Base-by-base conservation (phyloP, 208 protist genomes). In the Crithidia brevicula region DNA sequence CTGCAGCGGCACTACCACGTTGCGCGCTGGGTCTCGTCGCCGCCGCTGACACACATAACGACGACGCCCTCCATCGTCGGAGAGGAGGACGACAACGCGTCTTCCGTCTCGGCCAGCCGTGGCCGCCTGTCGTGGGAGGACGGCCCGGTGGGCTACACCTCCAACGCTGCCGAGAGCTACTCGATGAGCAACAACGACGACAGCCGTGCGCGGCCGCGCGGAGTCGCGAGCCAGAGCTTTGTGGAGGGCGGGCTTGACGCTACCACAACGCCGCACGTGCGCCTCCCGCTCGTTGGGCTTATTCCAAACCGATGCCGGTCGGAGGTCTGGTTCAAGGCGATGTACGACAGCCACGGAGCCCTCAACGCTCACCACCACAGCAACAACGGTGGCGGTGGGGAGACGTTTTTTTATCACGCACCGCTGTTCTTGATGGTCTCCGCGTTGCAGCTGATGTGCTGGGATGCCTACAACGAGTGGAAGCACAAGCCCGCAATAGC, bases 361-460 rank as follows among this genome's bases (percentile, higher is more conserved):
- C 4, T 65, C 11, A 33, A 68, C 33, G 5, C 23, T 16, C 45
- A 52, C 30, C 54, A 42, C 33, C 57, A 67, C 49, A 49, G 66
- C 46, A 72, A 64, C 58, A 56, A 16, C 57, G 62, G 72, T 6
- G 31, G 50, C n/a, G 46, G 31, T 34, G 7, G 25, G 5, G 36
- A 53, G 31, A 25, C 50, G 13, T 64, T 62, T n/a, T 64, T 49
- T 28, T 91, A 88, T 66, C 62, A 85, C 46, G 91, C 84, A 1
- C 88, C 88, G 27, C 74, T 96, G 4, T 96, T 94, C 47, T 66
- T 96, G 16, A 23, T 92, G 0, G 81, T 88, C 25, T 72, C 79
- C 10, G 88, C 88, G 49, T 60, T 94, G 71, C 91, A 93, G 81
- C 79, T 94, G 16, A 93, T 94, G 88, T 70, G 69, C 54, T 86